Evolutionary conservation across 768 basidiomycete species (phyloP), one percentile per base, ranked within the genome.

Genomic region (Filobasidium floriforme): DNA sequence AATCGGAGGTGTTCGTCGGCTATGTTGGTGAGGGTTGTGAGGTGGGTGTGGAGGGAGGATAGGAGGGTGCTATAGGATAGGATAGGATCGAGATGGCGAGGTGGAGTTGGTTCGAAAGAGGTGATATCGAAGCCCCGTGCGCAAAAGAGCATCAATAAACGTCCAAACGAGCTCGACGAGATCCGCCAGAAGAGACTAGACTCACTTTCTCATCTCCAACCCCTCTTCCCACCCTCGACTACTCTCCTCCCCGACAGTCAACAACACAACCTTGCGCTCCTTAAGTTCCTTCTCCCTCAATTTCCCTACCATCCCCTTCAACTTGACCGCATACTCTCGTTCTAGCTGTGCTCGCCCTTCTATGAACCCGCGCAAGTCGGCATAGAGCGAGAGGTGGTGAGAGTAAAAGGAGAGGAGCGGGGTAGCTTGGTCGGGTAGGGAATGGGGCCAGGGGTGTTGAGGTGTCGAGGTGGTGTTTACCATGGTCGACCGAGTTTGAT

Each of bases 221-320:
- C 62, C 62, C n/a, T 32, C 51, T n/a, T 63, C 49, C 62, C 62
- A 63, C 15, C 19, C 51, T 24, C 52, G 52, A 18, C 24, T 46
- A 28, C 44, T 29, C 22, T 63, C 62, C 18, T 63, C 62, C 18
- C 62, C 62, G 22, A 63, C 62, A 55, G 32, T 41, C 18, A 44
- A 29, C 19, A 28, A 19, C 7, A 52, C 49, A 6, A 46, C 62
- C 52, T 55, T 63, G 12, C 51, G 54, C 11, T 22, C 51, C 29
- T 57, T 24, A 2, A 57, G 15, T 28, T 63, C 49, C 62, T 63
- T 63, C 29, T 63, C 62, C 62, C 26, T 49, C 24, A 63, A 29
- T 26, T 63, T 63, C 3, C 49, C 22, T 12, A 41, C 41, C 62
- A 63, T 28, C 62, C 12, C n/a, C 32, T 52, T 29, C 46, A 63